Conservation (phyloP, 2,329 filamentous ascomycete species). For the Penicillium fuscoglaucum region DNA sequence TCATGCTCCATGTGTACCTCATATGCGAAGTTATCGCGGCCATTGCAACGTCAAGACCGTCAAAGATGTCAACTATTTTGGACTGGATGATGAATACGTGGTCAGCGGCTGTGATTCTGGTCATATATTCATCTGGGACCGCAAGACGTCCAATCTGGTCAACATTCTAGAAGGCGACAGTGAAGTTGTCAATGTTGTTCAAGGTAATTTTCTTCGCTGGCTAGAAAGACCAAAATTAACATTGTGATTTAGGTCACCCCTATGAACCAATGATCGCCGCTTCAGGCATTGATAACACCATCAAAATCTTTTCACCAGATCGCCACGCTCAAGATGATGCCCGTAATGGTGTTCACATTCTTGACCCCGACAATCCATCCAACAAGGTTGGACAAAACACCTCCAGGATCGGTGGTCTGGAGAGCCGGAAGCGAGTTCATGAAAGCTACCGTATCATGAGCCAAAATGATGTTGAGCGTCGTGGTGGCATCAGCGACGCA, state of each 20-base stretch:
- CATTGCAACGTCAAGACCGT: conserved; percentile 69
- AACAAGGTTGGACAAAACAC: conserved; percentile 35
- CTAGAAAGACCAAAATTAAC: conserved; percentile 14
- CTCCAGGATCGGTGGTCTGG: conserved; percentile 47
- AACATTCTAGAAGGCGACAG: conserved; percentile 67
- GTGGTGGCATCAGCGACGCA: conserved; percentile 58
- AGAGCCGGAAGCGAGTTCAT: conserved; percentile 60
- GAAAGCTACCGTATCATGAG: conserved; percentile 62
- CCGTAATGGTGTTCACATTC: conserved; percentile 58
- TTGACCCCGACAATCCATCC: conserved; percentile 46
- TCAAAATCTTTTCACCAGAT: conserved; percentile 68
- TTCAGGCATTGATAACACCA: conserved; percentile 66
- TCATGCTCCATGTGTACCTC: conserved; percentile 56
- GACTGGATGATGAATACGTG: conserved; percentile 66
- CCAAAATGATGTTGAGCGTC: conserved; percentile 61
- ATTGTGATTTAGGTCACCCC: conserved; percentile 54
- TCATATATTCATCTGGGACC: conserved; percentile 69
- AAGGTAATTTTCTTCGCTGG: conserved; percentile 46
- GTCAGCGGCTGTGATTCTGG: conserved; percentile 67
- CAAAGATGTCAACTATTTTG: conserved; percentile 70
- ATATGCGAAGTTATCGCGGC: conserved; percentile 60
- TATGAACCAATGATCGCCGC: conserved; percentile 67
- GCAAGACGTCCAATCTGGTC: conserved; percentile 59
- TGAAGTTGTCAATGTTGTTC: conserved; percentile 69
- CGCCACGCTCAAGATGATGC: conserved; percentile 58